phyloP scores from a whole-genome alignment of 106 monocot species.

The Apostasia shenzhenica region DNA sequence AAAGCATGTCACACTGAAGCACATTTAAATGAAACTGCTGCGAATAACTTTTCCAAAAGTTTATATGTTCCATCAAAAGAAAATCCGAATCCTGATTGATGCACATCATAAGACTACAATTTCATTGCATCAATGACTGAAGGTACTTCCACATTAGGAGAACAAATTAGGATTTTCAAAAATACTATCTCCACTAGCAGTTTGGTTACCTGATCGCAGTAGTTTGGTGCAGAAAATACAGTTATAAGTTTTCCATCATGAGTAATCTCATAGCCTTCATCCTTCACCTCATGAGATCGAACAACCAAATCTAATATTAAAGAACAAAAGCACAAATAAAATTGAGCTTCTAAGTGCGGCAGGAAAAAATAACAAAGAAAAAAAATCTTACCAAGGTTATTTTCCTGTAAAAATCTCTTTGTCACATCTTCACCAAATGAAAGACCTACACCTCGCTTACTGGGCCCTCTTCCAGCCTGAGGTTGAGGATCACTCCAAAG shows the following conservation, averaged over 20 bases:
- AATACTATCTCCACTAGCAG: neutral
- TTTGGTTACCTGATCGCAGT: constrained; percentile 79
- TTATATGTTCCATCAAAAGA: no score
- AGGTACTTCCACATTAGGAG: neutral
- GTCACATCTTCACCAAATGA: constrained; percentile 97
- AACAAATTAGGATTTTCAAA: neutral
- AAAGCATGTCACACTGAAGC: neutral
- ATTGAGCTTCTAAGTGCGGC: neutral
- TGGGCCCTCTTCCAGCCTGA: constrained; percentile 88
- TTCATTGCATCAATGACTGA: no score
- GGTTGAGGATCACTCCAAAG: constrained; percentile 99
- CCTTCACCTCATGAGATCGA: constrained; percentile 97
- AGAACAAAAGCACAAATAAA: neutral
- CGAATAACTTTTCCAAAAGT: neutral
- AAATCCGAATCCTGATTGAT: no score
- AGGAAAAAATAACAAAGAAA: constrained; percentile 3
- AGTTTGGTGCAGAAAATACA: constrained; percentile 97
- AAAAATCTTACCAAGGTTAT: constrained; percentile 63
- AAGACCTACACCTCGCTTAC: constrained; percentile 97
- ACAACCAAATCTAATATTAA: constrained; percentile 68
- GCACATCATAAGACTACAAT: no score
- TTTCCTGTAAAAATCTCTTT: constrained; percentile 78
- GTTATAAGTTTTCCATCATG: constrained; percentile 97
- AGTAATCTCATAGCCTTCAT: constrained; percentile 97
- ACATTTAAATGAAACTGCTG: neutral